These are phyloP conservation scores for Anisodus tanguticus DNA, from an alignment of 257 asterid genomes.

Conservation along the genomic window DNA sequence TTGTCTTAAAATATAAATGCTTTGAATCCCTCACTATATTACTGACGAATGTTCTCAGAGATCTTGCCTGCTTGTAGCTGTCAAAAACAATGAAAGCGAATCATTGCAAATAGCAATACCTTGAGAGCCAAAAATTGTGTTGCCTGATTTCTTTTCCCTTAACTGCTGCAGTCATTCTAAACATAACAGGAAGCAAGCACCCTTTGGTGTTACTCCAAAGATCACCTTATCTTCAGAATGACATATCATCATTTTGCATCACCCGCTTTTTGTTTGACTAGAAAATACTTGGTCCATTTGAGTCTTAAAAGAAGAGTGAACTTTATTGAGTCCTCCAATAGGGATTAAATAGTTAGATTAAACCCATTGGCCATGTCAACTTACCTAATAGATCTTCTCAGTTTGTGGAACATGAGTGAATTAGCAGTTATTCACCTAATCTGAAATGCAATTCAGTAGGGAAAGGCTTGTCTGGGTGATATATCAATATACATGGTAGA, in stretches of 20 bases:
- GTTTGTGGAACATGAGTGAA: not conserved
- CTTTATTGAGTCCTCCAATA: not conserved
- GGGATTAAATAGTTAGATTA: not conserved
- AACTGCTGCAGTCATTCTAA: not conserved
- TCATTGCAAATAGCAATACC: not conserved
- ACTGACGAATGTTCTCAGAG: not conserved
- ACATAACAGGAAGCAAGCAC: not conserved
- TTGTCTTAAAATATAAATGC: constrained; percentile 5
- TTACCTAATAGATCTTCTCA: not conserved
- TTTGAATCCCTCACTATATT: not conserved
- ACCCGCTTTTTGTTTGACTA: not conserved
- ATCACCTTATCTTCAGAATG: constrained; percentile 25
- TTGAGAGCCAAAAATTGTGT: not conserved
- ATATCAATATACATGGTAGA: not conserved
- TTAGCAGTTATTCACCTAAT: not conserved
- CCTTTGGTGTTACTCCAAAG: constrained; percentile 18
- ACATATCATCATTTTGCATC: not conserved
- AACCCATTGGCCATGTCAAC: not conserved
- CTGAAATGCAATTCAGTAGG: not conserved
- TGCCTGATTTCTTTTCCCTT: not conserved
- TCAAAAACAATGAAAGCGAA: not conserved
- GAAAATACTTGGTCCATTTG: not conserved
- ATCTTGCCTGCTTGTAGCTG: not conserved
- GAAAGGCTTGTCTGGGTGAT: not conserved
- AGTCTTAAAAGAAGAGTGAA: not conserved